phyloP scores from a whole-genome alignment of 2,329 filamentous ascomycete species.

The Bimuria novae-zelandiae region DNA sequence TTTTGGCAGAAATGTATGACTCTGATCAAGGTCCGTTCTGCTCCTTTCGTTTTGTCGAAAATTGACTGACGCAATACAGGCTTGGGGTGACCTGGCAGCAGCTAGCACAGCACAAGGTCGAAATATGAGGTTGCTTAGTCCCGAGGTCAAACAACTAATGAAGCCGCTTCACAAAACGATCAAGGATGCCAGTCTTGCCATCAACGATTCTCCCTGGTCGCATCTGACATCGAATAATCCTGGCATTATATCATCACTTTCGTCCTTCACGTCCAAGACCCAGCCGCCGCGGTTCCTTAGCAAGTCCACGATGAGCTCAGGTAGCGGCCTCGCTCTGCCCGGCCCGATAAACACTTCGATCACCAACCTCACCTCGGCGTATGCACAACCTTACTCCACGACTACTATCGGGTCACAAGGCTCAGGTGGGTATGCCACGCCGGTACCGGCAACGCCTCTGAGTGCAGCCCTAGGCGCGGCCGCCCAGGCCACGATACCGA shows the following conservation, averaged over 20 bases:
- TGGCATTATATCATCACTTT: constrained; percentile 34
- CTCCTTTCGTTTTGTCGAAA: constrained; percentile 12
- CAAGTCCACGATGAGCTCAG: constrained; percentile 29
- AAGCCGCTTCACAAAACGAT: constrained; percentile 81
- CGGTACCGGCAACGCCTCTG: constrained; percentile 82
- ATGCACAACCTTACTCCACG: constrained; percentile 34
- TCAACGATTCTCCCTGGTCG: constrained; percentile 68
- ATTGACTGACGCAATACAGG: constrained; percentile 49
- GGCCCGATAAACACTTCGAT: constrained; percentile 45
- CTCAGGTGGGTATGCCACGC: constrained; percentile 55
- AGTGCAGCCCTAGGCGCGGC: constrained; percentile 88
- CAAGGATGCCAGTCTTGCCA: constrained; percentile 77
- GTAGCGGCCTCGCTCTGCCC: constrained; percentile 35
- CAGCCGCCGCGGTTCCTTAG: constrained; percentile 38
- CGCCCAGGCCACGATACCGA: constrained; percentile 85
- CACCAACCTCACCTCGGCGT: constrained; percentile 33
- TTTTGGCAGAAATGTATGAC: constrained; percentile 74
- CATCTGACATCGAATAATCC: constrained; percentile 53
- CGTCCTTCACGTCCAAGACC: constrained; percentile 41
- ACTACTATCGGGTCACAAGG: constrained; percentile 33
- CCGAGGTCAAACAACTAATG: constrained; percentile 74
- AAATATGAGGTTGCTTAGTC: constrained; percentile 55
- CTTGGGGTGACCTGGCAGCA: constrained; percentile 69
- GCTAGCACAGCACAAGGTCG: constrained; percentile 41
- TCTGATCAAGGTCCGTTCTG: constrained; percentile 61